Percentiles rank a stretch among this genome's conserved stretches.
phyloP scores from a whole-genome alignment of 192 early-diverging fungal species.

The Chytriomyces sp. region DNA sequence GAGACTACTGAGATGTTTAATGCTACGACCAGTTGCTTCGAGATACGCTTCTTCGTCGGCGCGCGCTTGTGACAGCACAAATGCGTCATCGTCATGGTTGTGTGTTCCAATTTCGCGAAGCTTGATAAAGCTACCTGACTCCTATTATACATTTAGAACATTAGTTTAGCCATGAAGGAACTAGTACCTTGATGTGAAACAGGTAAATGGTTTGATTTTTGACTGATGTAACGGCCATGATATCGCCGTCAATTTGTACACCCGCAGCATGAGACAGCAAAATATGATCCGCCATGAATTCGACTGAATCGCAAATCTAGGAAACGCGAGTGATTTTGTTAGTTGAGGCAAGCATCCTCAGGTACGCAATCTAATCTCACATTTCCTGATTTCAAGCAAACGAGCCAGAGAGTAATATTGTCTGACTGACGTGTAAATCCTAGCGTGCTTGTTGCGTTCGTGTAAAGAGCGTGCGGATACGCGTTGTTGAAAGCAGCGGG shows the following conservation, averaged over 20 bases:
- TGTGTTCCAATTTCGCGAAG: slow-evolving; percentile 64
- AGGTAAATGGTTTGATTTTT: slow-evolving; percentile 73
- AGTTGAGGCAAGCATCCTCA: slow-evolving; percentile 17
- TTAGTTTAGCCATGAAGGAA: not conserved
- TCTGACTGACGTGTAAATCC: slow-evolving; percentile 60
- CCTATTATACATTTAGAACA: slow-evolving; percentile 40
- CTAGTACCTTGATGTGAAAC: slow-evolving; percentile 59
- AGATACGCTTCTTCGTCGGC: slow-evolving; percentile 51
- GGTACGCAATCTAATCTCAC: slow-evolving; percentile 32
- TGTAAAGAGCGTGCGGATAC: slow-evolving; percentile 58
- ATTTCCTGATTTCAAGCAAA: slow-evolving; percentile 62
- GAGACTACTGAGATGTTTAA: no score
- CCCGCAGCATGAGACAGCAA: slow-evolving; percentile 66
- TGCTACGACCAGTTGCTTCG: no score
- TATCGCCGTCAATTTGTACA: slow-evolving; percentile 63
- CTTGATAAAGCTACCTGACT: slow-evolving; percentile 57
- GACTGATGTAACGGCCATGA: slow-evolving; percentile 69
- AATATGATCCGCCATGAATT: slow-evolving; percentile 64
- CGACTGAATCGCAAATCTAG: slow-evolving; percentile 59
- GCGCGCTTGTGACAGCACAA: slow-evolving; percentile 48
- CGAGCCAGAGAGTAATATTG: slow-evolving; percentile 66
- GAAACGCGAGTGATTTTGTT: not conserved
- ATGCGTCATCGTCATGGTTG: slow-evolving; percentile 66
- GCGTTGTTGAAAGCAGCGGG: not conserved
- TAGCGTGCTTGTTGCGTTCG: slow-evolving; percentile 47